These are phyloP conservation scores for Marvania coccoides DNA, from an alignment of 139 green algal genomes.

Conservation along the genomic window DNA sequence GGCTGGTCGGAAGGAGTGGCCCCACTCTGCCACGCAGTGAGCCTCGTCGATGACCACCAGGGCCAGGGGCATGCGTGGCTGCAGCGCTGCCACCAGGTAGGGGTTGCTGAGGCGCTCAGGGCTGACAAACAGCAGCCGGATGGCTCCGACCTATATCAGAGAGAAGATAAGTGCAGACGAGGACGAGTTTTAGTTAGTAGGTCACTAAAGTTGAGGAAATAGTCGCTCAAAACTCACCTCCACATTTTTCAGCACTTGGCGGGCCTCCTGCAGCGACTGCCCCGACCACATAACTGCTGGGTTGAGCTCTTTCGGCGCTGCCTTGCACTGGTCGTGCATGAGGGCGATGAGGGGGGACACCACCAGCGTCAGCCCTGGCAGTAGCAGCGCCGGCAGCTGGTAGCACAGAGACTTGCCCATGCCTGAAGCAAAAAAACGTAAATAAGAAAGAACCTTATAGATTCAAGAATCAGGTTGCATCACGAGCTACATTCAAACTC, in stretches of 20 bases:
- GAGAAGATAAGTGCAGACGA: neutral
- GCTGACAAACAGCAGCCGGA: conserved; percentile 81
- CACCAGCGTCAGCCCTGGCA: conserved; percentile 71
- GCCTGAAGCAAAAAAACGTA: conserved; percentile 10
- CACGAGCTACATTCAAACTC: neutral
- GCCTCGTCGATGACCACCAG: conserved; percentile 79
- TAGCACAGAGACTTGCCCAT: conserved; percentile 90
- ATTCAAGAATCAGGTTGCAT: neutral
- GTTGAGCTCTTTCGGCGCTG: conserved; percentile 43
- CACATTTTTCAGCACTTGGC: conserved; percentile 24
- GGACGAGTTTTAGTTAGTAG: neutral
- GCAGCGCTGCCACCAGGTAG: conserved; percentile 55
- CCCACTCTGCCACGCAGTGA: conserved; percentile 93
- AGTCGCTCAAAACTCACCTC: too few species aligned
- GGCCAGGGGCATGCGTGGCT: conserved; percentile 29
- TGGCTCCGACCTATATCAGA: conserved; percentile 17
- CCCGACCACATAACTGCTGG: conserved; percentile 66
- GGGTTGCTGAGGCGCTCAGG: conserved; percentile 78
- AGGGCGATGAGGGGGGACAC: conserved; percentile 86
- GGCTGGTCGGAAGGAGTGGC: conserved; percentile 87
- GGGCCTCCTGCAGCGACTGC: conserved; percentile 32
- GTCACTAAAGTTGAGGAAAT: too few species aligned
- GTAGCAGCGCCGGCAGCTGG: conserved; percentile 77
- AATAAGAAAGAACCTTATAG: neutral
- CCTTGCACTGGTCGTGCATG: conserved; percentile 88